Evolutionary conservation across 2,329 filamentous ascomycete genomes (phyloP).

Genomic region (Cucurbitaria berberidis): DNA sequence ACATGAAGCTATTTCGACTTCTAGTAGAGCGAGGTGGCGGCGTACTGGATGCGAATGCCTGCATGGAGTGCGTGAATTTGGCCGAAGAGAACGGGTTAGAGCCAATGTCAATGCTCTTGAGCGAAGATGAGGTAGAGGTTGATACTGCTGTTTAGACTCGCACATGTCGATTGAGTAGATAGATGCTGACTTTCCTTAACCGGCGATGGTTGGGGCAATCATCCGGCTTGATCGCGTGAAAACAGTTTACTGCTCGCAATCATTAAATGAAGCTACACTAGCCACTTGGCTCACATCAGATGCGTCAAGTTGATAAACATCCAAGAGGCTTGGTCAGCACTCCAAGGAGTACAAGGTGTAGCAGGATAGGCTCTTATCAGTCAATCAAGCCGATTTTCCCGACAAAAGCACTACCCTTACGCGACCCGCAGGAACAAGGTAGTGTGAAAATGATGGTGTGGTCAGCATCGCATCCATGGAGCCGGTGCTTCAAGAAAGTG

Average conservation of each 20-base stretch:
- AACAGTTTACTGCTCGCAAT: too few relatives aligned
- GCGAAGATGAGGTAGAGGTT: too few relatives aligned
- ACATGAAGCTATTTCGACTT: background rate
- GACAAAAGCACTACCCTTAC: too few relatives aligned
- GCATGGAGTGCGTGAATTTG: background rate
- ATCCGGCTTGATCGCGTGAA: too few relatives aligned
- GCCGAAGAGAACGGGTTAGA: background rate
- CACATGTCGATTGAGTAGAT: too few relatives aligned
- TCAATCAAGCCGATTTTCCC: background rate
- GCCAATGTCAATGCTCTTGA: too few relatives aligned
- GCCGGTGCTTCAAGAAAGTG: background rate
- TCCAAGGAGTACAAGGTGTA: background rate
- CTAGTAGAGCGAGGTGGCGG: background rate
- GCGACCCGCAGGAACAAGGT: background rate
- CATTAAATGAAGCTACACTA: too few relatives aligned
- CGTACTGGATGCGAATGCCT: background rate
- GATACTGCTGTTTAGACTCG: too few relatives aligned
- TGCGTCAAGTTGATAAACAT: too few relatives aligned
- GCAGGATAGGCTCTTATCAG: background rate
- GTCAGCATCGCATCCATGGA: background rate
- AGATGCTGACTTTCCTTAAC: too few relatives aligned
- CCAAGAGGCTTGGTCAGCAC: background rate
- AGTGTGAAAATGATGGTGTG: background rate
- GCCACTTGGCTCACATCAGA: too few relatives aligned
- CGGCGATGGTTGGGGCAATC: too few relatives aligned